Base-by-base conservation (phyloP, 352 stramenopile genomes). In the Phytophthora fragariaefolia region DNA sequence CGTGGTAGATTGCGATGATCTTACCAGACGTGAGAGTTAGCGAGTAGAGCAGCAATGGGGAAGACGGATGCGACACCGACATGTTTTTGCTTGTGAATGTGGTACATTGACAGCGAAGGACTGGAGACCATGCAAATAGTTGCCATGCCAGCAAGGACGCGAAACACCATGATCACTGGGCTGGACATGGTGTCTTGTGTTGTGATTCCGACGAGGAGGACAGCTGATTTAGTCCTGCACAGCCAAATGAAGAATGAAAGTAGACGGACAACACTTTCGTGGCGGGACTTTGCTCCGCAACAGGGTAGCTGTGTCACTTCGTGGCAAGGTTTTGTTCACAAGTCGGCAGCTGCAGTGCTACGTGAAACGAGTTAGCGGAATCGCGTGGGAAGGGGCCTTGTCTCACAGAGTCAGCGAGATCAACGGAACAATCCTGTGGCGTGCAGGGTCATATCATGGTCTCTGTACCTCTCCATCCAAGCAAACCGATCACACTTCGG, bases 71-170 rank as follows among this genome's bases (percentile, higher is more conserved):
- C 50, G 17, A 75, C 55, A 10, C 69, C 78, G 40, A 83, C 64
- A 27, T 73, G 54, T 34, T 80, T 82, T 30, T 64, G 57, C 45
- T 71, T 74, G 71, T 78, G 73, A 61, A 87, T 82, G 40, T 61
- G 73, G 50, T 73, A 76, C 32, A 86, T 69, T 6, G 75, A 58
- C 8, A 79, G 58, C 13, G 72, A 69, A 1, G 75, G 78, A 51
- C 78, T 86, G 50, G 77, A 63, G 48, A 76, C 76, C 73, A 86
- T 83, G 18, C 71, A 64, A 23, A 73, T 75, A 17, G 73, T 76
- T 17, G 74, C 54, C 57, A 77, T 65, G 10, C 69, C 70, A 10
- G 72, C 74, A 28, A 80, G 45, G 36, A 74, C 62, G 9, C 66
- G 62, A 26, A 83, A 69, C 17, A 69, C 38, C n/a, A 76, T 58